Base-by-base conservation (phyloP, 768 basidiomycete species). In the Trametes sanguinea region DNA sequence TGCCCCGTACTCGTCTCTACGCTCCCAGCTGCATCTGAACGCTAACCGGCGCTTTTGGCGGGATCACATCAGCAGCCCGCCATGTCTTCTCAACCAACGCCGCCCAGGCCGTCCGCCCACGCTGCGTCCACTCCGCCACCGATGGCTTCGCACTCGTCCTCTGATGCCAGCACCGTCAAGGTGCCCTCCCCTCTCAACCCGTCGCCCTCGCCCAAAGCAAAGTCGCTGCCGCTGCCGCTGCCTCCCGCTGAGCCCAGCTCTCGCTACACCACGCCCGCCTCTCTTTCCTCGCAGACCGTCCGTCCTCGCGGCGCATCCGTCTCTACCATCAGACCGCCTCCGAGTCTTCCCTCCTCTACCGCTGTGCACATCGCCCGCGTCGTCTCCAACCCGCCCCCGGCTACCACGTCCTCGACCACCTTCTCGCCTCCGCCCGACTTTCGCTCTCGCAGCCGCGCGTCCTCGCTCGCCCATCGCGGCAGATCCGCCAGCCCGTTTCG, bases 261-360 rank as follows among this genome's bases (percentile, higher is more conserved):
- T 27, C 30, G 61, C 16, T 54, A 51, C 29, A 44, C 48, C 7
- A 32, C 48, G 2, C 57, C 54, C 45, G 30, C 58, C 8, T 60
- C 58, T 22, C 63, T 55, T 29, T 52, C 54, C 33, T 29, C 54
- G 0, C 48, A 46, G 43, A 44, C 54, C 0, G 59, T 51, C 2
- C 63, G 61, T 9, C 44, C 50, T 7, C 64, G 67, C 32, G 67
- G 64, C 3, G 60, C 30, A 7, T 69, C 68, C 7, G 62, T 60
- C 33, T 71, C 70, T 4, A 69, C 66, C 32, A 69, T 69, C 52
- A 64, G 61, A 3, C 48, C 60, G 6, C 47, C 56, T n/a, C n/a
- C n/a, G n/a, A n/a, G n/a, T 30, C n/a, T 71, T 65, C 33, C 67
- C 42, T 51, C 68, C 65, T 22, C 22, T 54, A 3, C 56, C 42